Evolutionary conservation across 305 asterid species (phyloP), one percentile per base, ranked within the genome.

Genomic region (Salvia sclarea): DNA sequence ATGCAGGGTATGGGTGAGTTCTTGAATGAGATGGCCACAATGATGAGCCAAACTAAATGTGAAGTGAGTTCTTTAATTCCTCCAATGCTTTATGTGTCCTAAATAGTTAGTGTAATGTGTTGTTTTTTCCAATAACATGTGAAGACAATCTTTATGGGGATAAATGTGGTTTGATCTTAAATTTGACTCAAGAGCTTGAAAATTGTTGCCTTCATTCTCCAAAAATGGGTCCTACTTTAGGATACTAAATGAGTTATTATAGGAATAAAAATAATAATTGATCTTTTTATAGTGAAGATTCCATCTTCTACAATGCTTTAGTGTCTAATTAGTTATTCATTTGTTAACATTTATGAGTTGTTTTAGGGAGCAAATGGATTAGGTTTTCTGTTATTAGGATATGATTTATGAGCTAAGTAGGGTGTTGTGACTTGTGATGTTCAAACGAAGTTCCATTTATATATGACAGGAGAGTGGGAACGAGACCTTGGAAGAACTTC

Each of bases 1-100:
- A 64, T 83, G 84, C 86, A 92, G 98, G 98, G 97, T 21, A 90
- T 92, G 98, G 96, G 93, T 5, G 96, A 85, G 2, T 92, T 90
- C 78, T 69, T 92, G 83, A 81, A 81, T 57, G 98, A 92, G 80
- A 92, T 92, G 98, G 87, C 81, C 20, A 64, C 81, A 8, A 88
- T 92, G 96, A 92, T 92, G 97, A 77, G 66, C 76, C 87, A 90
- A 75, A 79, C 76, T 63, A 81, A 84, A 59, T 18, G 85, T 31
- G 59, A 66, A 20, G 98, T 92, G 84, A 86, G 96, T 79, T n/a
- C n/a, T 61, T 40, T 33, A 30, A 1, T 41, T 58, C 35, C 61
- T 14, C 24, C 10, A 24, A 7, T 41, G 18, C 5, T 44, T 24
- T 35, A 16, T n/a, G n/a, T n/a, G n/a, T 61, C 4, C 17, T 38